Percentiles rank a stretch among this genome's conserved stretches.
Conservation (phyloP, 108 stramenopile species). For the Discostella stelligeroides region DNA sequence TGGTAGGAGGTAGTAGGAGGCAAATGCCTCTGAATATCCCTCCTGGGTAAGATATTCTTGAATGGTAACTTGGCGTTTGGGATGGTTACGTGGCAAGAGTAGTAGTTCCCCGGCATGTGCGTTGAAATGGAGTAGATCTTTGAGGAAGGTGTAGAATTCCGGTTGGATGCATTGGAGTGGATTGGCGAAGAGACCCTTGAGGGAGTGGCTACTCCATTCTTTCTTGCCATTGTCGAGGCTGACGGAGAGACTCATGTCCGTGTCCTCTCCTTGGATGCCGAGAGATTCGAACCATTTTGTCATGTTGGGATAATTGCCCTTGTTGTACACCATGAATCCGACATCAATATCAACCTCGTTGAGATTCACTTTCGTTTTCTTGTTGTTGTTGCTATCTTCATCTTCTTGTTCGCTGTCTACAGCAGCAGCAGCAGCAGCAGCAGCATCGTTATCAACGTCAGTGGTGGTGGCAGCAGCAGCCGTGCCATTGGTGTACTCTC, state of each 20-base stretch:
- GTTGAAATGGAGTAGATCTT: slow-evolving; percentile 90
- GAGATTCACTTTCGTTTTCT: slow-evolving; percentile 7
- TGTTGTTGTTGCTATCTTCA: no score
- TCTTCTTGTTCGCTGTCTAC: slow-evolving; percentile 34
- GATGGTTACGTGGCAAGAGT: slow-evolving; percentile 66
- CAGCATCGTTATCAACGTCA: no score
- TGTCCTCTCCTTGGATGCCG: slow-evolving; percentile 65
- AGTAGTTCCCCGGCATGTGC: slow-evolving; percentile 72
- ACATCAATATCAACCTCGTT: slow-evolving; percentile 85
- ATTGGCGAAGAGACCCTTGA: slow-evolving; percentile 77
- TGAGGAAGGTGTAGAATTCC: slow-evolving; percentile 77
- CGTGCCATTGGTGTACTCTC: slow-evolving; percentile 9
- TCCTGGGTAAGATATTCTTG: slow-evolving; percentile 84
- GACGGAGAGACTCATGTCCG: slow-evolving; percentile 91
- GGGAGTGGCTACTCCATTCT: slow-evolving; percentile 86
- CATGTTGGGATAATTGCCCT: slow-evolving; percentile 95
- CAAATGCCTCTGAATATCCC: slow-evolving; percentile 80
- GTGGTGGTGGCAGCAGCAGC: neutral
- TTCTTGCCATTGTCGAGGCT: slow-evolving; percentile 83
- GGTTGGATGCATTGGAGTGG: slow-evolving; percentile 61
- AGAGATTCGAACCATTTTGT: slow-evolving; percentile 83
- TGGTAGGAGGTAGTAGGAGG: slow-evolving; percentile 86
- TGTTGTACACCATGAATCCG: slow-evolving; percentile 98
- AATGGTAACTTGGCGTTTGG: slow-evolving; percentile 71
- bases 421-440: neutral